Evolutionary conservation across 352 stramenopile genomes (phyloP).

Genomic region (Pythium rishiriense): DNA sequence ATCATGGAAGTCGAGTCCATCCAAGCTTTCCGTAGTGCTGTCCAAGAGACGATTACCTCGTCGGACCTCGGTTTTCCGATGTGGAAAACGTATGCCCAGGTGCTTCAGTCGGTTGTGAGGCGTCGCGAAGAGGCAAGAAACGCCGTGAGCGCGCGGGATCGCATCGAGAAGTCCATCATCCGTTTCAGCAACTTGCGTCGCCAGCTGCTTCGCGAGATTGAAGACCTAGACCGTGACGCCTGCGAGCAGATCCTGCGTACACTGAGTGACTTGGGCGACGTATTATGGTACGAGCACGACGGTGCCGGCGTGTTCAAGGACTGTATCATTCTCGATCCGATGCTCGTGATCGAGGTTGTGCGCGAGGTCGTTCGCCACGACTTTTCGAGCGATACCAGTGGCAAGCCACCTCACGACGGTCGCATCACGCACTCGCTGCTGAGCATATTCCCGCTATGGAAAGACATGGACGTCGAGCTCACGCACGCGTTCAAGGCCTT

Average conservation of each 20-base stretch:
- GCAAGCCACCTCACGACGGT: conserved; percentile 1
- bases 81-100: conserved; percentile 17
- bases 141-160: background rate
- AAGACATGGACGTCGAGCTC: conserved; percentile 28
- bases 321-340: conserved; percentile 23
- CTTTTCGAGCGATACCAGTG: background rate
- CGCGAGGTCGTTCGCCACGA: conserved; percentile 24
- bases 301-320: conserved; percentile 14
- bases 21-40: background rate
- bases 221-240: conserved; percentile 4
- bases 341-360: conserved; percentile 34
- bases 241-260: conserved; percentile 20
- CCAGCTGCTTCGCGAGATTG: conserved; percentile 9
- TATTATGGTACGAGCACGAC: conserved; percentile 25
- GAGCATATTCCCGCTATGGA: conserved; percentile 15
- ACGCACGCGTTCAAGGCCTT: conserved; percentile 33
- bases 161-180: conserved; percentile 11
- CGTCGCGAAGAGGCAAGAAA: conserved; percentile 7
- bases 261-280: conserved; percentile 24
- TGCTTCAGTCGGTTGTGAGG: background rate
- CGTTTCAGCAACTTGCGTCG: conserved; percentile 5
- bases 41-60: conserved; percentile 1
- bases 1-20: conserved; percentile 1
- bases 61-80: conserved; percentile 13
- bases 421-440: conserved; percentile 5